Base-by-base conservation (phyloP, 805 yeast genomes). In the Jamesozyma piceae region DNA sequence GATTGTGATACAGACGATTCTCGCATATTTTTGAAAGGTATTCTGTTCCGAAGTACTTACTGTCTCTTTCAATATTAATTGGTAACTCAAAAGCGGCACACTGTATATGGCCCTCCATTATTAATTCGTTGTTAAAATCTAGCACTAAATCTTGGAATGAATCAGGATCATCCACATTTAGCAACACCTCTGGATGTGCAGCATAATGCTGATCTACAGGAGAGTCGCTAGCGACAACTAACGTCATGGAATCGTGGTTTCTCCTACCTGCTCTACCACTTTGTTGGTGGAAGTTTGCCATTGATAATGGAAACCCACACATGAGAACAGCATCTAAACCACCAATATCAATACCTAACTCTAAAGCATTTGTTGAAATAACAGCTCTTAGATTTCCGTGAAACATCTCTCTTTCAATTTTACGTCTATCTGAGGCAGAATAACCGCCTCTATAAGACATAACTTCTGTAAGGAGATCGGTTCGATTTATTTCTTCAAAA, bases 401-500 rank as follows among this genome's bases (percentile, higher is more conserved):
- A 58, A 92, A 92, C 96, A 92, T 86, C 52, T 84, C 86, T 37
- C 73, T 70, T 60, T 92, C 99, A 44, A 92, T 90, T 42, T 77
- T 73, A 49, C 98, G 73, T 49, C 99, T 72, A 55, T 90, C 97
- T 2, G 73, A 64, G 1, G 89, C 80, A 3, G 95, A 77, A 56
- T 92, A 92, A 1, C 99, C 99, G 30, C 97, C 98, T 49, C 99
- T 68, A 53, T 92, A 92, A 40, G 95, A 78, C 94, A 87, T 85
- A 3, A 89, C 81, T 44, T 80, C 82, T n/a, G 75, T 65, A 3
- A 70, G 55, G 38, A 77, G 53, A 27, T 74, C 73, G 11, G 67
- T 53, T 49, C 68, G 68, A 27, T 72, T 71, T 37, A 67, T 52
- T 22, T 68, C 69, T 29, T 68, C 64, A 28, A 80, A 66, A 15